Evolutionary conservation across 2,329 filamentous ascomycete species (phyloP), one percentile per base, ranked within the genome.

Genomic region (Mariannaea sp.): DNA sequence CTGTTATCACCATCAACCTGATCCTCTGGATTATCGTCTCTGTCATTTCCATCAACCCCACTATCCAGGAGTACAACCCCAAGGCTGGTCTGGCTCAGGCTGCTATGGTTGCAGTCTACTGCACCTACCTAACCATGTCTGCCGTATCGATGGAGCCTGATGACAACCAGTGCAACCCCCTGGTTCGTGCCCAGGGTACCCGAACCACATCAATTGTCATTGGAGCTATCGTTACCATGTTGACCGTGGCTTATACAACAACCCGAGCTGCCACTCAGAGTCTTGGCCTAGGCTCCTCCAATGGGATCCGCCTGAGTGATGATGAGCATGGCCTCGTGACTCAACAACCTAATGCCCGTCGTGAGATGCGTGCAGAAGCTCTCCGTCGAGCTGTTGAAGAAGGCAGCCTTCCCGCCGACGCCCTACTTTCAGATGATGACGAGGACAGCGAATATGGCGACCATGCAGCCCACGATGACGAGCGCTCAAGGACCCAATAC

Each of bases 81-180:
- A 92, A 93, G 69, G 94, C 94, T 35, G 94, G 94, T 42, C 81
- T 99, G 54, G 94, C 94, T n/a, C 94, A 99, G 71, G 92, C 92
- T 35, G 93, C 94, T 57, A 97, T 97, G 84, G 94, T 99, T 38
- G 91, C 92, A 14, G 84, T 96, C 53, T 99, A 99, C 80, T 99
- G 94, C 83, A 97, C 94, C 36, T 99, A 99, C 70, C 84, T 99
- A 49, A 99, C 94, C 62, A 91, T 99, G 86, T 97, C 92, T 2
- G 94, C 94, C 20, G 94, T 99, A 1, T 96, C 92, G 49, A 97
- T 99, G 94, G 93, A 99, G 67, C 94, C 94, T 1, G 93, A 97
- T 71, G 77, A 97, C 77, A 88, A 90, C 65, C 83, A 90, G 60
- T 99, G 94, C 83, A 99, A 99, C 73, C 94, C 94, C 7, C 81